Evolutionary conservation across 176 grass and related monocot species (phyloP).

Genomic region (Aegilops tauschii): DNA sequence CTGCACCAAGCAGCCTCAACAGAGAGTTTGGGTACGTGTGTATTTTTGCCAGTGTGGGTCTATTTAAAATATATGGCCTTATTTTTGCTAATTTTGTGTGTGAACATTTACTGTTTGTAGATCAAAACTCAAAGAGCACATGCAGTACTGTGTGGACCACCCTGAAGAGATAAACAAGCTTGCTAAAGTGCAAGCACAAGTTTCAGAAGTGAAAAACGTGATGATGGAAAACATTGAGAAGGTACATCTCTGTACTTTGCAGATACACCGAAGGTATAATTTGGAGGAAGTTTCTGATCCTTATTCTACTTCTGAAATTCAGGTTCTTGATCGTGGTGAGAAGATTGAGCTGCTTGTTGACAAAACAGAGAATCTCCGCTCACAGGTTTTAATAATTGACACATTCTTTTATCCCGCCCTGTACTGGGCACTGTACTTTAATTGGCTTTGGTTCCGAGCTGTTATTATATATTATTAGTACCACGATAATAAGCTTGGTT

Average conservation of each 20-base stretch:
- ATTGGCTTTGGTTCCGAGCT: background rate
- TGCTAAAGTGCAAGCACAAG: conserved; percentile 89
- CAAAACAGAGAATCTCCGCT: conserved; percentile 83
- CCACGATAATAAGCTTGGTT: background rate
- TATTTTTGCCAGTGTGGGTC: background rate
- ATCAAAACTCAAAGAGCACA: conserved; percentile 92
- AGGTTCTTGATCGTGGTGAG: conserved; percentile 94
- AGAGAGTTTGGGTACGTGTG: conserved; percentile 69
- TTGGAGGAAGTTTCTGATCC: background rate
- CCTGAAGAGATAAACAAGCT: conserved; percentile 92
- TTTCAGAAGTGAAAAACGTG: conserved; percentile 93
- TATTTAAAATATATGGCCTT: background rate
- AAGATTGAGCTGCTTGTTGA: conserved; percentile 90
- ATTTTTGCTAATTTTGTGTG: background rate
- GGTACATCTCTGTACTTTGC: conserved; percentile 26
- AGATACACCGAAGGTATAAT: background rate
- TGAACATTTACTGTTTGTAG: conserved; percentile 30
- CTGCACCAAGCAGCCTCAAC: conserved; percentile 77
- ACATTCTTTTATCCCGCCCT: background rate
- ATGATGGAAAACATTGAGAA: conserved; percentile 99
- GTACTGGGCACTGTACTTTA: background rate
- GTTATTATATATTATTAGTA: background rate
- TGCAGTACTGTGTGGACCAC: conserved; percentile 94
- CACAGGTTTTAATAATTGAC: conserved; percentile 36
- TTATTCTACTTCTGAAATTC: background rate